Evolutionary conservation across 2,329 filamentous ascomycete species (phyloP).

Genomic region (Neofusicoccum cordaticola): DNA sequence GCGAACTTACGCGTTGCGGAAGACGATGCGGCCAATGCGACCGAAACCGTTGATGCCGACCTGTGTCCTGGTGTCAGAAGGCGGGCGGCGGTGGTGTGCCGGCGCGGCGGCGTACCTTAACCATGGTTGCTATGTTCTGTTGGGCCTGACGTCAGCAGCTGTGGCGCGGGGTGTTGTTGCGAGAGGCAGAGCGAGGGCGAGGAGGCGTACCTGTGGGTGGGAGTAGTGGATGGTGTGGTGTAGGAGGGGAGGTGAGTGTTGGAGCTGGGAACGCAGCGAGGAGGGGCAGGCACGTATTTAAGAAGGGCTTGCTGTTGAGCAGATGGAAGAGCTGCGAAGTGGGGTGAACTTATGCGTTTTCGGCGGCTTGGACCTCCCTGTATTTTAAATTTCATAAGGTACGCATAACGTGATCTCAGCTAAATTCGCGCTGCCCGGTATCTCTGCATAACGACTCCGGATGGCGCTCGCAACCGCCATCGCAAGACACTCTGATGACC

Average conservation of each 20-base stretch:
- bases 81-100: constrained; percentile 23
- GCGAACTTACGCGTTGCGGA: constrained; percentile 82
- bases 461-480: not conserved
- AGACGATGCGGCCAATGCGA: constrained; percentile 98
- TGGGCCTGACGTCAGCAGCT: constrained; percentile 10
- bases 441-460: too few relatives aligned
- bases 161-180: not conserved
- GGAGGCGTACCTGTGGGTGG: not conserved
- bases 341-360: constrained; percentile 14
- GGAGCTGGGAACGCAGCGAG: not conserved
- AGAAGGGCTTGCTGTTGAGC: not conserved
- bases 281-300: constrained; percentile 4
- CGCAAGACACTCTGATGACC: constrained; percentile 2
- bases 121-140: constrained; percentile 37
- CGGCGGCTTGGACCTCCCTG: not conserved
- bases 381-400: not conserved
- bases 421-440: not conserved
- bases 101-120: constrained; percentile 40
- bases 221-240: not conserved
- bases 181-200: not conserved
- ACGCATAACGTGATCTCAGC: constrained; percentile 1
- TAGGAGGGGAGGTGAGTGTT: constrained; percentile 3
- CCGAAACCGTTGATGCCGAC: constrained; percentile 99
- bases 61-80: constrained; percentile 49
- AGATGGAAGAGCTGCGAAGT: constrained; percentile 1